Percentiles rank a stretch among this genome's conserved stretches.
Conservation (phyloP, 108 stramenopile genomes). For the Fistulifera pelliculosa region DNA sequence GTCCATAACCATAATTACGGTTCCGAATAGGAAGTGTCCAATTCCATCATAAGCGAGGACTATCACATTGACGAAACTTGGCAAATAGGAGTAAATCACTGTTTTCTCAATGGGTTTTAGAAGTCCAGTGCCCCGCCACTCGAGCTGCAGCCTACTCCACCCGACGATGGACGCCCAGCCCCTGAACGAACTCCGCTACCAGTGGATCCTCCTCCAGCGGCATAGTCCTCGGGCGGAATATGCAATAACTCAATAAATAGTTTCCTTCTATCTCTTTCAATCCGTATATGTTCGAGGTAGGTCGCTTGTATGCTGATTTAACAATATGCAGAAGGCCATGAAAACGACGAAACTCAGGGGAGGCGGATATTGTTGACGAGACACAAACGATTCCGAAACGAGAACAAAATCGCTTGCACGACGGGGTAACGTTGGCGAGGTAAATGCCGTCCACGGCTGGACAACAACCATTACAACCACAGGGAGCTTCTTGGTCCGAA, state of each 20-base stretch:
- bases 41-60: too few relatives aligned
- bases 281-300: constrained; percentile 57
- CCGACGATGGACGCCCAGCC: constrained; percentile 13
- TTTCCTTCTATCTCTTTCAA: constrained; percentile 81
- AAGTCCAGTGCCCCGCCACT: constrained; percentile 34
- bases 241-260: constrained; percentile 66
- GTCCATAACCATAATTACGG: too few relatives aligned
- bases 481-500: constrained; percentile 48
- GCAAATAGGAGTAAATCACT: too few relatives aligned
- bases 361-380: constrained; percentile 42
- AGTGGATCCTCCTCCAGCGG: constrained; percentile 30
- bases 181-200: constrained; percentile 39
- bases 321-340: constrained; percentile 58
- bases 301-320: constrained; percentile 61
- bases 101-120: too few relatives aligned
- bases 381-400: constrained; percentile 40
- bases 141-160: constrained; percentile 22
- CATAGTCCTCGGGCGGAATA: constrained; percentile 73
- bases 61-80: too few relatives aligned
- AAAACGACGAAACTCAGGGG: constrained; percentile 74
- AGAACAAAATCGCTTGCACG: constrained; percentile 39
- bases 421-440: constrained; percentile 3
- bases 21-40: too few relatives aligned
- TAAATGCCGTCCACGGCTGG: constrained; percentile 32
- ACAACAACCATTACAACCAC: constrained; percentile 54